A percentile compares a stretch with the other conserved stretches of the same genome.
phyloP scores from a whole-genome alignment of 1,139 yeast genomes.

The Suhomyces wounanorum region DNA sequence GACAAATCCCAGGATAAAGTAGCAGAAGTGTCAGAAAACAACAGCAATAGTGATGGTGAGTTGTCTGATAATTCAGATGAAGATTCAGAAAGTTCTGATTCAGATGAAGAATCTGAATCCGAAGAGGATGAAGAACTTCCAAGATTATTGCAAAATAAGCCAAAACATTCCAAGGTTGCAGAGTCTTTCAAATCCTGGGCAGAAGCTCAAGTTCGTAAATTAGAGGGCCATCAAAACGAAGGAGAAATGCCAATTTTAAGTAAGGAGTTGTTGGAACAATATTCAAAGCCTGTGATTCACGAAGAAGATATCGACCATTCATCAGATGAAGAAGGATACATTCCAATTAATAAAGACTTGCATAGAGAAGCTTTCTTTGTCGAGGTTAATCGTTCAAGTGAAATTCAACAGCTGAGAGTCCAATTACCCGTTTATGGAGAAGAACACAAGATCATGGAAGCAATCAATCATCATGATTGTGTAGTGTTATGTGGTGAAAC shows the following conservation, averaged over 20 bases:
- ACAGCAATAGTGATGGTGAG: slow-evolving; percentile 23
- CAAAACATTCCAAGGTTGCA: slow-evolving; percentile 46
- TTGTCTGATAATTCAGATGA: slow-evolving; percentile 47
- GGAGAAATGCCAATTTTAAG: slow-evolving; percentile 52
- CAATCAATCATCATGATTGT: slow-evolving; percentile 88
- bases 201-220: slow-evolving; percentile 51
- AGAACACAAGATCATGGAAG: slow-evolving; percentile 95
- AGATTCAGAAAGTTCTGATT: slow-evolving; percentile 21
- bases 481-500: slow-evolving; percentile 92
- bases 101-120: slow-evolving; percentile 21
- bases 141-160: slow-evolving; percentile 38
- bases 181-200: slow-evolving; percentile 63
- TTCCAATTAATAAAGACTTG: slow-evolving; percentile 56
- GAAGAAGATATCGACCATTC: slow-evolving; percentile 65
- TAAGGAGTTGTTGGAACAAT: slow-evolving; percentile 47
- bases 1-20: slow-evolving; percentile 16
- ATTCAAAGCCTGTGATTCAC: slow-evolving; percentile 46
- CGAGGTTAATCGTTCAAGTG: slow-evolving; percentile 61
- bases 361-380: slow-evolving; percentile 70
- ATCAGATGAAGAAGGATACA: slow-evolving; percentile 56
- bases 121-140: slow-evolving; percentile 33
- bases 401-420: slow-evolving; percentile 65
- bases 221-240: slow-evolving; percentile 59
- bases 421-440: slow-evolving; percentile 87
- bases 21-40: slow-evolving; percentile 16